These are phyloP conservation scores for Capsicum baccatum DNA, from an alignment of 257 asterid genomes.

Conservation along the genomic window DNA sequence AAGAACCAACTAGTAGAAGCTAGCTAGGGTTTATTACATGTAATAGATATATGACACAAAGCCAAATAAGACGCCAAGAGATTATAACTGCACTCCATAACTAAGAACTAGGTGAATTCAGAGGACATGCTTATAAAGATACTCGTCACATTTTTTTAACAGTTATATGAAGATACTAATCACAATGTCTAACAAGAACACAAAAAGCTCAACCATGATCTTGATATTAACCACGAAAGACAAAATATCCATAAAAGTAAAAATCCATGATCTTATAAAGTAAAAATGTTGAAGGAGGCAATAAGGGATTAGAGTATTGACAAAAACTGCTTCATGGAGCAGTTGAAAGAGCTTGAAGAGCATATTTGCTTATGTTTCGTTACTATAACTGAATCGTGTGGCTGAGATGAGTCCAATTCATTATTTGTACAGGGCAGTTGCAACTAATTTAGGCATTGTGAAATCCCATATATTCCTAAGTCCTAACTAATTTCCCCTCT, in stretches of 20 bases:
- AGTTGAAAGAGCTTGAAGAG: slow-evolving; percentile 70
- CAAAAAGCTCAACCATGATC: not conserved
- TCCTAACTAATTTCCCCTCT: too few relatives aligned
- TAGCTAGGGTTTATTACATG: too few relatives aligned
- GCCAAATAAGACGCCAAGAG: slow-evolving; percentile 6
- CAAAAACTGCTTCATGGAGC: slow-evolving; percentile 47
- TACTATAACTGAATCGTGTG: slow-evolving; percentile 38
- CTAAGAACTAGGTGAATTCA: not conserved
- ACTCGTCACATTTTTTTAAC: not conserved
- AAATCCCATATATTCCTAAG: too few relatives aligned
- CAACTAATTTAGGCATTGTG: too few relatives aligned
- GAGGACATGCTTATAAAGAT: not conserved
- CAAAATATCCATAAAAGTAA: slow-evolving; percentile 27
- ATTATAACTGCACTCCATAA: not conserved
- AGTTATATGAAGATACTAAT: slow-evolving; percentile 12
- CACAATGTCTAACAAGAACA: not conserved
- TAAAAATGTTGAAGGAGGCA: slow-evolving; percentile 51
- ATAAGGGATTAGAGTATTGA: slow-evolving; percentile 48
- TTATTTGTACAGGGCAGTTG: too few relatives aligned
- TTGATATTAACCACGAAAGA: not conserved
- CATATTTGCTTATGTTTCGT: slow-evolving; percentile 67
- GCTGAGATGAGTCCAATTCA: too few relatives aligned
- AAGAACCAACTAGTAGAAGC: too few relatives aligned
- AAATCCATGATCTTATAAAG: slow-evolving; percentile 23
- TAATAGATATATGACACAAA: not conserved